A percentile compares a stretch with the other conserved stretches of the same genome.
Evolutionary conservation across 2,329 filamentous ascomycete genomes (phyloP).

Genomic region (Trichocomaceae sp.): DNA sequence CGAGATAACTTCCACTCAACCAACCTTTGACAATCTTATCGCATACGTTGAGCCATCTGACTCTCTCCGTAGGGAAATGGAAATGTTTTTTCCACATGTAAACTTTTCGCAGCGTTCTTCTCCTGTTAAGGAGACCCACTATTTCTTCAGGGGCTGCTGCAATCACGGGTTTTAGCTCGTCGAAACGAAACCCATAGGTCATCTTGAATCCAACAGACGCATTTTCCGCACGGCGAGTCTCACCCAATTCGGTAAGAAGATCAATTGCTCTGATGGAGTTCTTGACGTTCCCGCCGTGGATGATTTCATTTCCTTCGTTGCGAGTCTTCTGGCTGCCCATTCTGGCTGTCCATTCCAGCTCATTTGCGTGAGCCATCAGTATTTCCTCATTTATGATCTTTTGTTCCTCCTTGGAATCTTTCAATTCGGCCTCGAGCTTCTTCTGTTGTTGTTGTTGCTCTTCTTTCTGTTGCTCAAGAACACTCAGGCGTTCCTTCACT

Average conservation of each 20-base stretch:
- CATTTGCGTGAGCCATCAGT: slow-evolving; percentile 21
- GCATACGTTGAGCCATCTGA: not conserved
- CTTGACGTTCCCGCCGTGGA: not conserved
- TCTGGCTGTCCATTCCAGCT: not conserved
- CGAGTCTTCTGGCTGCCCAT: not conserved
- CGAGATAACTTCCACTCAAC: not conserved
- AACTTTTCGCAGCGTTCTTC: not conserved
- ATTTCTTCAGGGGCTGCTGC: not conserved
- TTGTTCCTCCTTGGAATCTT: not conserved
- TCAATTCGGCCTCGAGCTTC: not conserved
- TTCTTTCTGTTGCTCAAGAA: too few species aligned
- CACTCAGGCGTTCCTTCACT: too few species aligned
- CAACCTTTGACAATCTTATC: not conserved
- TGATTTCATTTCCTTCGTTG: not conserved
- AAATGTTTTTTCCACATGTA: not conserved
- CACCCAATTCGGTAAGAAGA: not conserved
- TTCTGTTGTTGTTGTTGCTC: too few species aligned
- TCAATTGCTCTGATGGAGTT: not conserved
- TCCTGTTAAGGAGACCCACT: not conserved
- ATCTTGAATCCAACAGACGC: not conserved
- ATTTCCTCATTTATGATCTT: slow-evolving; percentile 40
- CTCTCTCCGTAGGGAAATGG: not conserved
- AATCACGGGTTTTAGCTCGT: not conserved
- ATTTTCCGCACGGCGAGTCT: not conserved
- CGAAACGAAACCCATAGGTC: not conserved